Evolutionary conservation across 345 rosid species (phyloP), one percentile per base, ranked within the genome.

Genomic region (Hypericum androsaemum): DNA sequence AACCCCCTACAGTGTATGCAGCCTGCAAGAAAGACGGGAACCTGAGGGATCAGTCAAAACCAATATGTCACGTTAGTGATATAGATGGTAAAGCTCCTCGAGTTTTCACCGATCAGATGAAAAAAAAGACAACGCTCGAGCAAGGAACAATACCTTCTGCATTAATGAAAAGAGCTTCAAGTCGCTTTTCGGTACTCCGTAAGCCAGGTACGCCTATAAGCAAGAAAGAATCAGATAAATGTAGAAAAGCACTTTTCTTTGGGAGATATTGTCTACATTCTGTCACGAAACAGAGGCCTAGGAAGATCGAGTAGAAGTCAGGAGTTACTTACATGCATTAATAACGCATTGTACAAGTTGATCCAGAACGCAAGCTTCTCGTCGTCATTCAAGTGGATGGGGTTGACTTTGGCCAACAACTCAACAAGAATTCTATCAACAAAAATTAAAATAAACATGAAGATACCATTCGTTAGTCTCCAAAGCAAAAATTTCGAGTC

Each of bases 1-100:
- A 73, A 37, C 86, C 86, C 59, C 89, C 89, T 28, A 82, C 63
- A 3, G 67, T 77, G 58, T 79, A 82, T 57, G 79, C 74, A 55
- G 79, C 86, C 89, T 82, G 68, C 74, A 67, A 12, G 57, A 10
- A 48, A 64, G 58, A 22, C 32, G 32, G 32, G 32, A 22, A 22
- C 2, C 32, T 1, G 2, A 22, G 32, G 32, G 4, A 22, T 22
- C 32, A 4, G 32, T 22, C 32, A 22, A 22, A 22, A 22, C 32
- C 32, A 22, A 22, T n/a, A n/a, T n/a, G n/a, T n/a, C n/a, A n/a
- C n/a, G n/a, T n/a, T n/a, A n/a, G n/a, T n/a, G n/a, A n/a, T n/a
- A n/a, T n/a, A n/a, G n/a, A n/a, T n/a, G n/a, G n/a, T n/a, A n/a
- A n/a, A n/a, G n/a, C n/a, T n/a, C n/a, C n/a, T 22, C 2, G 4